Percentiles rank a stretch among this genome's conserved stretches.
Conservation (phyloP, 2,329 filamentous ascomycete genomes). For the Seiridium unicorne region DNA sequence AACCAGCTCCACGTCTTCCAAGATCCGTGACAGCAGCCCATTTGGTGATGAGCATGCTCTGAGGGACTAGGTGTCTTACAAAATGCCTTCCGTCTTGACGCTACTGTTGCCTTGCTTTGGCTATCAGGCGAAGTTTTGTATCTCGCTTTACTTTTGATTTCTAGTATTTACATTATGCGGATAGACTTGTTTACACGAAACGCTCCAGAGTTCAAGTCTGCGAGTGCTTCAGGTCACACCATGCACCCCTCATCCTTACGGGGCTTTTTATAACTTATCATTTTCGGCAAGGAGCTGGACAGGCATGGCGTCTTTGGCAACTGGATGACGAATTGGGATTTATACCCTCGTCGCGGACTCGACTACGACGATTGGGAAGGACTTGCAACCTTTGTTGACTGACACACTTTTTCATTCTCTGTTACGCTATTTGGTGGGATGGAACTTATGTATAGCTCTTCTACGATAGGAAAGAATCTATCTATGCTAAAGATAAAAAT, state of each 20-base stretch:
- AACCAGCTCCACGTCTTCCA: constrained; percentile 17
- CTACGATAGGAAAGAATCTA: background rate
- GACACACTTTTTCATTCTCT: background rate
- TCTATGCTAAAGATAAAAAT: constrained; percentile 1
- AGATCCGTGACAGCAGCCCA: constrained; percentile 22
- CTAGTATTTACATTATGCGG: constrained; percentile 3
- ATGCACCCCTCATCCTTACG: constrained; percentile 1
- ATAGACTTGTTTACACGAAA: background rate
- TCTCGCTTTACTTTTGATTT: constrained; percentile 6
- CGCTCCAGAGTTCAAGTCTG: background rate
- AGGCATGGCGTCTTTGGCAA: constrained; percentile 5
- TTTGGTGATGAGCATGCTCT: constrained; percentile 31
- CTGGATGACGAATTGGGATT: background rate
- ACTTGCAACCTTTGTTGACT: background rate
- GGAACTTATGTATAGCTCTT: background rate
- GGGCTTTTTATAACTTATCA: background rate
- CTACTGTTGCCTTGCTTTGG: background rate
- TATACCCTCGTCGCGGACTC: background rate
- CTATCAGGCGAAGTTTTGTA: no score
- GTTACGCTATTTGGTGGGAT: constrained; percentile 2
- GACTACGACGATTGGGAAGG: background rate
- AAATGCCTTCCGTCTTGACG: background rate
- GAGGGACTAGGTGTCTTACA: constrained; percentile 19
- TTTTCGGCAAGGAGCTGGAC: constrained; percentile 5
- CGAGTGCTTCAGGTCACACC: background rate